A percentile compares a stretch with the other conserved stretches of the same genome.
Conservation (phyloP, 2,329 filamentous ascomycete species). For the Colletotrichum tamarilloi region DNA sequence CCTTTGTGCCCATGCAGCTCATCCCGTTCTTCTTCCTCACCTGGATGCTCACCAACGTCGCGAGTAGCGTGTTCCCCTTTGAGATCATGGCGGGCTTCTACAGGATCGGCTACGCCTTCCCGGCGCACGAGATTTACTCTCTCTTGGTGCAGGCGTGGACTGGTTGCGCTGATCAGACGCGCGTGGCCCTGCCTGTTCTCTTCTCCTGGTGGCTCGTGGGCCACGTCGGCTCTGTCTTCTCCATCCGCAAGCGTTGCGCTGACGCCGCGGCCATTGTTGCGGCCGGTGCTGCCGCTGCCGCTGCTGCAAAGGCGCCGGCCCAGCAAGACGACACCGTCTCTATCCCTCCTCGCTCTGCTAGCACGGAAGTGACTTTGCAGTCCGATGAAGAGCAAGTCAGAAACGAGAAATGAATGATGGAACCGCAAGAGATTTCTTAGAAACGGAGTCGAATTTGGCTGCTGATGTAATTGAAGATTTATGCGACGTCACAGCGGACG, state of each 20-base stretch:
- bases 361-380: constrained; percentile 17
- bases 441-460: background rate
- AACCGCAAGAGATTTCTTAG: no score
- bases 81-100: constrained; percentile 53
- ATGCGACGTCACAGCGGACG: background rate
- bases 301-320: background rate
- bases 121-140: constrained; percentile 47
- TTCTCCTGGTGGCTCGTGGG: constrained; percentile 51
- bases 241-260: constrained; percentile 38
- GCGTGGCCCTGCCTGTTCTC: constrained; percentile 53
- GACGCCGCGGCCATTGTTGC: constrained; percentile 15
- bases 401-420: constrained; percentile 7
- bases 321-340: background rate
- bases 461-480: background rate
- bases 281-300: constrained; percentile 1
- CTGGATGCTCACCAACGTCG: constrained; percentile 54
- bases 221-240: constrained; percentile 40
- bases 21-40: constrained; percentile 55
- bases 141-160: constrained; percentile 55
- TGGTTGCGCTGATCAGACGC: constrained; percentile 51
- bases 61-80: constrained; percentile 49
- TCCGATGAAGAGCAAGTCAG: constrained; percentile 17
- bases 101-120: constrained; percentile 49
- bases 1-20: constrained; percentile 46
- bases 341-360: background rate